A percentile compares a stretch with the other conserved stretches of the same genome.
Evolutionary conservation across 345 rosid species (phyloP).

Genomic region (Arabidopsis suecica): DNA sequence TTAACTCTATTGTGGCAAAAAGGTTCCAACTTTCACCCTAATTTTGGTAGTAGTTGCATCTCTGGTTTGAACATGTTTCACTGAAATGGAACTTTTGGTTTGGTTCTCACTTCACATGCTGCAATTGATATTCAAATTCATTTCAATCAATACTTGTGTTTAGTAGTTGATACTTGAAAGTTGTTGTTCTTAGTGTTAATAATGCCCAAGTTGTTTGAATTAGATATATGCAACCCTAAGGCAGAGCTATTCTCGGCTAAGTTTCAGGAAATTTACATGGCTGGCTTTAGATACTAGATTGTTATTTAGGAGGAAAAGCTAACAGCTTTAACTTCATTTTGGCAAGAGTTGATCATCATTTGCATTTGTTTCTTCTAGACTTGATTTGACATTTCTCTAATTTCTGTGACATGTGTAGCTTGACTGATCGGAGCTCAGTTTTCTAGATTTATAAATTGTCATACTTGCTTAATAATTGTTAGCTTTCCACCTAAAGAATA

Average conservation of each 20-base stretch:
- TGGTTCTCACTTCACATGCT: no score
- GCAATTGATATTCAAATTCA: no score
- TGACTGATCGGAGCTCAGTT: not conserved
- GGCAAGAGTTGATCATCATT: not conserved
- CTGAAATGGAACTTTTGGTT: not conserved
- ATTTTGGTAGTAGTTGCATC: not conserved
- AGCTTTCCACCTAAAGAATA: constrained; percentile 6
- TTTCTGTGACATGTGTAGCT: constrained; percentile 13
- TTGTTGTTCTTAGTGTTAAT: not conserved
- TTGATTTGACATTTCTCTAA: not conserved
- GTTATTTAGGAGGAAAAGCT: constrained; percentile 17
- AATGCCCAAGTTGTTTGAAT: not conserved
- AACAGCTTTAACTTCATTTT: constrained; percentile 6
- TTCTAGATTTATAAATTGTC: not conserved
- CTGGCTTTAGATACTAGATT: not conserved
- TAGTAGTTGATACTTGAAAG: constrained; percentile 7
- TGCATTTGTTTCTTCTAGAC: not conserved
- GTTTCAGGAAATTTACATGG: not conserved
- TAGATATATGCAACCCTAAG: not conserved
- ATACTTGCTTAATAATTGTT: no score
- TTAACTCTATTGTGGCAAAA: not conserved
- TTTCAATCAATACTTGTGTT: no score
- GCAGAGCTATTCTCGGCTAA: not conserved
- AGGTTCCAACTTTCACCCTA: not conserved
- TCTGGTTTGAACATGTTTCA: not conserved